Base-by-base conservation (phyloP, 2,329 filamentous ascomycete species). In the Trichoderma afroharzianum region DNA sequence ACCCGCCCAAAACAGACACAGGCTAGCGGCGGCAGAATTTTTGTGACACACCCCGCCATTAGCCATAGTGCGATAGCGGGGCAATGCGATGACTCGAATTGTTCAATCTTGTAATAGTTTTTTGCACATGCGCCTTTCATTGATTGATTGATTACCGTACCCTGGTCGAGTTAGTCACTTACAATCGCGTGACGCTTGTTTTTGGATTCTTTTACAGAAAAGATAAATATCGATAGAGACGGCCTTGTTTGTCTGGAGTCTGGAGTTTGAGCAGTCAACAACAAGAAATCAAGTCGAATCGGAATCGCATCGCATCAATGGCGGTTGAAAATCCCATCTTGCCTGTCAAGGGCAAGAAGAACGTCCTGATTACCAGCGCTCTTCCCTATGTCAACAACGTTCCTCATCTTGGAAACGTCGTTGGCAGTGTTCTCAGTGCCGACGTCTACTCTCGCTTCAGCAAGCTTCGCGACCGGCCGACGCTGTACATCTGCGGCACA, bases 311-410 rank as follows among this genome's bases (percentile, higher is more conserved):
- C 18, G 58, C 36, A 63, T 30, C 53, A 18, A 72, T 72, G 71
- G 71, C 68, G 53, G 68, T 59, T 59, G 68, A 72, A 71, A 55
- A 67, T 53, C 71, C 83, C 74, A 88, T 92, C 73, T 81, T 93
- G 74, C 92, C 92, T 74, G 82, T 89, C 77, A 84, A 89, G 79
- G 92, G 92, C 76, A 91, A 97, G 86, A 88, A 91, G 77, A 98
- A 98, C 81, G 90, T 97, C 76, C 88, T 98, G 74, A 91, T 98
- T 77, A 97, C 95, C 57, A 95, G 92, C 76, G 95, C 95, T n/a
- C 83, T 98, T 62, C 94, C 94, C 55, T 97, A 97, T 77, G 83
- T 87, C 75, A 90, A 91, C 81, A 89, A 91, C 77, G 89, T 92
- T 33, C 92, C 94, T 63, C 95, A 97, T 83, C 84, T 98, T 76